Evolutionary conservation across 2,329 filamentous ascomycete genomes (phyloP), one percentile per base, ranked within the genome.

Genomic region (Hyphodiscus sp.): DNA sequence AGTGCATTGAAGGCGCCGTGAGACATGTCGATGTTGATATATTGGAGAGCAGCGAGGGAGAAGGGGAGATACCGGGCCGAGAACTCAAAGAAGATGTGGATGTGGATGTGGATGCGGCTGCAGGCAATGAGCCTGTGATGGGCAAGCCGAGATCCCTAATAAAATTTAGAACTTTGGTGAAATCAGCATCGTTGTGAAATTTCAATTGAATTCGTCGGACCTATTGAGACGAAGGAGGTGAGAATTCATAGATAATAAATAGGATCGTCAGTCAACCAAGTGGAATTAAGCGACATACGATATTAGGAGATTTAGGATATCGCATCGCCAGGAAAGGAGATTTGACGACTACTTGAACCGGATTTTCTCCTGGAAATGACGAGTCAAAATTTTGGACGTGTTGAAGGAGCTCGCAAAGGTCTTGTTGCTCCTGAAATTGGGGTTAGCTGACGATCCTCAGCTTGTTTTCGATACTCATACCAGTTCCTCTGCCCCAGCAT

Each of bases 161-260:
- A 63, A 55, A 53, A 57, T 53, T 68, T 16, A 61, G 15, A 38
- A 56, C 57, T 49, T 50, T 58, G 11, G 48, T 42, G 45, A 67
- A 76, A 50, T 74, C 73, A 23, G 60, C 49, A 10, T 68, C 61
- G 5, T 65, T 69, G 16, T 55, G 60, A 55, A 76, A 75, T 50
- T 68, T 74, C 20, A 77, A 55, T 56, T 77, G 74, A 41, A 74
- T 64, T 45, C 74, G 69, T 41, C 71, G 68, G 29, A 73, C 55
- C 74, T 76, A 30, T 20, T 13, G 43, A 49, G 8, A 26, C 23
- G 8, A 8, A 26, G 8, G 3, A 26, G 8, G 23, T 26, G 8
- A 26, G 23, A 26, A 3, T 26, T 26, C 23, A 26, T 26, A 26
- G 23, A 26, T 8, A 26, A 26, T n/a, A 8, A 26, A 4, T 26